Base-by-base conservation (phyloP, 495 filamentous ascomycete genomes). In the Podospora fimiseda region DNA sequence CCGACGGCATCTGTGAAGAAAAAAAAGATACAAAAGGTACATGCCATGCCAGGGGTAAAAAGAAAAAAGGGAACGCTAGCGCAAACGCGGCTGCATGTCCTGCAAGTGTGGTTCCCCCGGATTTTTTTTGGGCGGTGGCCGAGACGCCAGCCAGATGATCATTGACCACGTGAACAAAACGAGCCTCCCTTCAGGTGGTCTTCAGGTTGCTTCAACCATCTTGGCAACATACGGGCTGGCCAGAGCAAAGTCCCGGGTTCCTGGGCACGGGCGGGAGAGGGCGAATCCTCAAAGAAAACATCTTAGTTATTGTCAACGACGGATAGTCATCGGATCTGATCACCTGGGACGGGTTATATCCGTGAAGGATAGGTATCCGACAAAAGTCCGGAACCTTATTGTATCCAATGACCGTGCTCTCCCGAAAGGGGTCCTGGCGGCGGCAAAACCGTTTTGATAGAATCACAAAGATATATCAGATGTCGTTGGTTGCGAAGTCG, bases 101-200 rank as follows among this genome's bases (percentile, higher is more conserved):
- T 33, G 27, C 27, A n/a, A n/a, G n/a, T n/a, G n/a, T n/a, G 42
- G 42, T 20, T 44, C 22, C 44, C 44, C 59, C 48, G 38, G 55
- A 58, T 24, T 52, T 51, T 45, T 45, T 47, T 47, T 36, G 20
- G 22, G 20, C 21, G 22, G 15, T 23, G 23, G 9, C 22, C 23
- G 44, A 20, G 20, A 22, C 44, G 44, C 21, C 44, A 47, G 50
- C 33, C 51, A 53, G 46, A 56, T 65, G 64, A 67, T 56, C 53
- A 58, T 39, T 52, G 15, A 48, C 56, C 64, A 67, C 64, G 64
- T 67, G 64, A 67, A 67, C 64, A 47, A 47, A 47, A 47, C 44
- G 21, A 47, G 44, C 44, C 44, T 47, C 44, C 44, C 15, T 47
- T 47, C 44, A 47, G 44, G 44, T 22, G 44, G 13, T n/a, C 16